These are phyloP conservation scores for Ustilago bromivora DNA, from an alignment of 1,284 basidiomycete species.

Conservation along the genomic window DNA sequence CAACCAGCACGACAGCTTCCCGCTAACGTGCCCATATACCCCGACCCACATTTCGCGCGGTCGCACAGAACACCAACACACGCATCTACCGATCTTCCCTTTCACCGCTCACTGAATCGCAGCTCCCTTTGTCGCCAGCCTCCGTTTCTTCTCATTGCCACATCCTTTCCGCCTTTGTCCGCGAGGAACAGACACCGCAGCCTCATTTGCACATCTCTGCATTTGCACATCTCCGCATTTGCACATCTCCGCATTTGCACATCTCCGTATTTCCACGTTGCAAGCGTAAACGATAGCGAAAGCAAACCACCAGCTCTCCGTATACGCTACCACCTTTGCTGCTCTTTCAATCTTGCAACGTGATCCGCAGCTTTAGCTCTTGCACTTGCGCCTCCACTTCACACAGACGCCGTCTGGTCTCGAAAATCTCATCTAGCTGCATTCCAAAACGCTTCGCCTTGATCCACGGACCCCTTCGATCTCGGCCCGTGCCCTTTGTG, in stretches of 20 bases:
- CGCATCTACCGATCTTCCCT: neutral
- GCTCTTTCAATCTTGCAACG: neutral
- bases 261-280: no score
- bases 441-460: neutral
- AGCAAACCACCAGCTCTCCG: no score
- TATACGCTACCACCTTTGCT: neutral
- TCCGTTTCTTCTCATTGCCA: neutral
- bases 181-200: neutral
- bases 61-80: slow-evolving; percentile 3
- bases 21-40: slow-evolving; percentile 1
- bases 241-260: no score
- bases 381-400: neutral
- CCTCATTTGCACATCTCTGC: neutral
- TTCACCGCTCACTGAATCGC: neutral
- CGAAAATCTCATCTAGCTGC: slow-evolving; percentile 2
- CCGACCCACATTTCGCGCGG: neutral
- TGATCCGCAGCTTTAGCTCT: neutral
- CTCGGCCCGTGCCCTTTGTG: slow-evolving; percentile 3
- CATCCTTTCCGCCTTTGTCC: neutral
- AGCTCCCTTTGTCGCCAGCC: neutral
- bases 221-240: neutral
- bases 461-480: slow-evolving; percentile 1
- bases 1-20: neutral
- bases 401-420: neutral
- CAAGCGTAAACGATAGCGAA: no score